Evolutionary conservation across 768 basidiomycete species (phyloP), one percentile per base, ranked within the genome.

Genomic region (Russula virescens): DNA sequence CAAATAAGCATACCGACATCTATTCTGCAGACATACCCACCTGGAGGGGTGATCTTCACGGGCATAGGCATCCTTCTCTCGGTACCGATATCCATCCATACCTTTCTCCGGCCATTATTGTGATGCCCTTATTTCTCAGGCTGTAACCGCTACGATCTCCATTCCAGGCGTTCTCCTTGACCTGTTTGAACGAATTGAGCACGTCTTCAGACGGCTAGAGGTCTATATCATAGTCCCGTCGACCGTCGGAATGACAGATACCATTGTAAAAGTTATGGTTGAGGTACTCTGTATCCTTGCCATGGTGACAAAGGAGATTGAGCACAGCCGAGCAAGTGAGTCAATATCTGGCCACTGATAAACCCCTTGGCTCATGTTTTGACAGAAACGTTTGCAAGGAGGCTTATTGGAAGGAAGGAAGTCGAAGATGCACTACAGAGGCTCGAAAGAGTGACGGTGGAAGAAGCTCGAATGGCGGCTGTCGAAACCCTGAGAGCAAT

Each of bases 271-370:
- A 18, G 35, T 54, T 18, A 61, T 61, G 53, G 52, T 38, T 1
- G 60, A 55, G 21, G 45, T 61, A 7, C 52, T 61, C 6, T 13
- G 19, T 13, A 55, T 61, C 19, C 52, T 61, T 40, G 52, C 42
- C 35, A 26, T 61, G 16, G 52, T 28, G 18, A 54, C 52, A 16
- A 54, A 40, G 28, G 45, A 48, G 45, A 26, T 61, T 1, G 48
- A 23, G 19, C 60, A 38, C 25, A 34, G 35, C 1, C 9, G 40
- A 2, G 5, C 26, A 1, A 46, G 60, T 61, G 43, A 28, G 60
- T 48, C 1, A 5, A 38, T 7, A 6, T 18, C 16, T 3, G 6
- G 45, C 0, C 9, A 19, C 28, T 14, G 2, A 5, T 0, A 1
- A 5, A 5, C 5, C 16, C 28, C 11, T 21, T 0, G 13, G 13